Evolutionary conservation across 2,329 filamentous ascomycete species (phyloP).

Genomic region (Chaetomiaceae sp.): DNA sequence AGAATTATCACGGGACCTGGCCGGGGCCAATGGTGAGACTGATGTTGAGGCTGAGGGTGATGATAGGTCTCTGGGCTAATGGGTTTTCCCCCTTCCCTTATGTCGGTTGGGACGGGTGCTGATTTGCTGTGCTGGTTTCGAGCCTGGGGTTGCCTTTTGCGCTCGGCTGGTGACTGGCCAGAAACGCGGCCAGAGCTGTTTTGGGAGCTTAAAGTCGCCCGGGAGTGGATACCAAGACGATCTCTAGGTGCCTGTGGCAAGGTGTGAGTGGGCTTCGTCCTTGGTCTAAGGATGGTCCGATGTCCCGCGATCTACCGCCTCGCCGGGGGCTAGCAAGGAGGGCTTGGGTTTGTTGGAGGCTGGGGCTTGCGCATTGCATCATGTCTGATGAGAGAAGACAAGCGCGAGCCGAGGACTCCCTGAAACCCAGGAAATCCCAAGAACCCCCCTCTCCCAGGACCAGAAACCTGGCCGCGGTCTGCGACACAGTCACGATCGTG

Average conservation of each 20-base stretch:
- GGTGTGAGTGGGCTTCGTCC: constrained; percentile 21
- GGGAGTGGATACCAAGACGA: constrained; percentile 18
- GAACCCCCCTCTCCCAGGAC: too few relatives aligned
- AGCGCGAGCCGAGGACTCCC: neutral
- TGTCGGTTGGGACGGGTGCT: constrained; percentile 41
- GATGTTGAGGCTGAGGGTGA: constrained; percentile 39
- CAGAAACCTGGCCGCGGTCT: neutral
- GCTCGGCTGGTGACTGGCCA: constrained; percentile 31
- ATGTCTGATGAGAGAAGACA: neutral
- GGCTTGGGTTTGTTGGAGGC: constrained; percentile 4
- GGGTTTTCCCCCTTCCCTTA: constrained; percentile 31
- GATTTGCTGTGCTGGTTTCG: constrained; percentile 40
- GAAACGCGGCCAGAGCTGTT: constrained; percentile 17
- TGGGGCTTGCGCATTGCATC: constrained; percentile 19
- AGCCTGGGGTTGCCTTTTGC: constrained; percentile 23
- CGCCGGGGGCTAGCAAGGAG: constrained; percentile 6
- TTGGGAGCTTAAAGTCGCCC: constrained; percentile 4
- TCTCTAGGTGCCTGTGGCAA: constrained; percentile 20
- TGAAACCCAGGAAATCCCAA: too few relatives aligned
- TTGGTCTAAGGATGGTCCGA: constrained; percentile 11
- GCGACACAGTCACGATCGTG: neutral
- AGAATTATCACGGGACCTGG: constrained; percentile 49
- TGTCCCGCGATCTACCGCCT: constrained; percentile 10
- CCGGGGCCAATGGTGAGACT: constrained; percentile 43
- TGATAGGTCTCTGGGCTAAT: constrained; percentile 47